Evolutionary conservation across 371 early-diverging fungal genomes (phyloP).

Genomic region (Lichtheimia ornata): DNA sequence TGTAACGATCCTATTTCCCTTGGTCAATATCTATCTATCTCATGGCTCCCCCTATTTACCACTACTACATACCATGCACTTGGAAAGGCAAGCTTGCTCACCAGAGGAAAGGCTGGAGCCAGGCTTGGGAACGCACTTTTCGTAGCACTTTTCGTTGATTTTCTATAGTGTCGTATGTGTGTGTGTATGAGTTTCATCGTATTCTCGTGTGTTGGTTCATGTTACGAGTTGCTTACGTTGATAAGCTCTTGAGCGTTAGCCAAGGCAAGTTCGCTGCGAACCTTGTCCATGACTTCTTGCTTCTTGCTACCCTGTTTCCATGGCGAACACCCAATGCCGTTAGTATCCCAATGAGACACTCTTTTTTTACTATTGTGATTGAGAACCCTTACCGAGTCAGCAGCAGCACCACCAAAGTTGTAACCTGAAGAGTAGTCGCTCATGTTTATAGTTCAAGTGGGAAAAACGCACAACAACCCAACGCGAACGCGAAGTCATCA

Average conservation of each 20-base stretch:
- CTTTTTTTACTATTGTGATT: not conserved
- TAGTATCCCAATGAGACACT: not conserved
- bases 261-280: conserved; percentile 80
- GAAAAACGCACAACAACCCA: not conserved
- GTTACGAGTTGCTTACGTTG: conserved; percentile 51
- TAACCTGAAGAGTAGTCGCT: conserved; percentile 45
- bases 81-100: conserved; percentile 77
- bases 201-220: not conserved
- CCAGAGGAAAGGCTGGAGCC: conserved; percentile 67
- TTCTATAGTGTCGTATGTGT: conserved; percentile 53
- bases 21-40: no score
- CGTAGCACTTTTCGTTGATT: conserved; percentile 85
- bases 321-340: not conserved
- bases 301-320: conserved; percentile 59
- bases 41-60: no score
- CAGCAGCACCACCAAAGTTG: conserved; percentile 30
- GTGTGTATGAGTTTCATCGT: not conserved
- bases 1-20: conserved; percentile 65
- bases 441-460: conserved; percentile 20
- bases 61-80: conserved; percentile 60
- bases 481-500: no score
- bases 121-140: conserved; percentile 79
- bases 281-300: conserved; percentile 86
- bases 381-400: conserved; percentile 20
- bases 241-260: conserved; percentile 89